Conservation (phyloP, 352 stramenopile species). For the Globisporangium emineosum region DNA sequence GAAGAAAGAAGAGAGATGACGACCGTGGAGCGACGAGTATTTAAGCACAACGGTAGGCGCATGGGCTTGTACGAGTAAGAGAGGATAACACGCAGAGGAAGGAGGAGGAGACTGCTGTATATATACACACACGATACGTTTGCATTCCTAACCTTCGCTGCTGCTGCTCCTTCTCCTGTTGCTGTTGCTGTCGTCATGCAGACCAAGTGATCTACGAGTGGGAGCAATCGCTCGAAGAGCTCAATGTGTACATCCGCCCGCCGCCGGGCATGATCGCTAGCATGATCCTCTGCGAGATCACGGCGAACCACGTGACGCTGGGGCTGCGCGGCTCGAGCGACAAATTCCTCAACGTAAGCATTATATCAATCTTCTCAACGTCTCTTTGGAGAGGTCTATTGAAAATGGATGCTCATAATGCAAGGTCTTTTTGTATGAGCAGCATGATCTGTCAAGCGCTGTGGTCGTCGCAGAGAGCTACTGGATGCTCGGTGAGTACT, state of each 20-base stretch:
- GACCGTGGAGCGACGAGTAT: conserved; percentile 43
- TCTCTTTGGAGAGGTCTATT: background rate
- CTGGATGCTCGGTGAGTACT: conserved; percentile 90
- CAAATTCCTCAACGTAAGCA: conserved; percentile 91
- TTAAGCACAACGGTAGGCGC: conserved; percentile 64
- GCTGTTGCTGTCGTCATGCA: conserved; percentile 15
- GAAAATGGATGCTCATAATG: background rate
- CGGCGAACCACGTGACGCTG: conserved; percentile 83
- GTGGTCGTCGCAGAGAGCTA: conserved; percentile 94
- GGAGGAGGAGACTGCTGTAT: background rate
- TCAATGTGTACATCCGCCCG: conserved; percentile 94
- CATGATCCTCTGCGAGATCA: conserved; percentile 89
- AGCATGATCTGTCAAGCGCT: conserved; percentile 91
- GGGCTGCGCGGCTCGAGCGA: conserved; percentile 85
- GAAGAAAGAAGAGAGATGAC: conserved; percentile 23
- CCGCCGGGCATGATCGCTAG: conserved; percentile 79
- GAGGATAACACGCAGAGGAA: background rate
- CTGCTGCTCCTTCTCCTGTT: background rate
- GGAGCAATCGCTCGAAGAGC: conserved; percentile 94
- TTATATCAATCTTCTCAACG: background rate
- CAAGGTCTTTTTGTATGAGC: conserved; percentile 4
- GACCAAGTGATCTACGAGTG: conserved; percentile 94
- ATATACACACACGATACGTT: conserved; percentile 8
- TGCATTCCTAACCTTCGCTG: background rate
- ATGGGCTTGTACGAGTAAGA: conserved; percentile 11